Percentiles rank a stretch among this genome's conserved stretches.
phyloP scores from a whole-genome alignment of 495 filamentous ascomycete species.

The Podospora didyma region DNA sequence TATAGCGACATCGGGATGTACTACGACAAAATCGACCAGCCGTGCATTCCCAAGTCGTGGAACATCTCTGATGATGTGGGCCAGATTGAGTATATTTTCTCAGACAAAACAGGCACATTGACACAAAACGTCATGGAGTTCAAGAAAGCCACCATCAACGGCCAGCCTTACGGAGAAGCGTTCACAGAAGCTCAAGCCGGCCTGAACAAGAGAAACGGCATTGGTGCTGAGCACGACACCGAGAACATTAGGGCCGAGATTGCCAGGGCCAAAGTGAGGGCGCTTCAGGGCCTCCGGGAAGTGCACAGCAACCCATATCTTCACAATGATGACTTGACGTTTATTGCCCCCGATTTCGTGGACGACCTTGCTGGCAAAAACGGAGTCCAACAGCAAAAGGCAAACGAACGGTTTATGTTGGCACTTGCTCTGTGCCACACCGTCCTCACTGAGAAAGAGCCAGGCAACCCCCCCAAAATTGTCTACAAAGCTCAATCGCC shows the following conservation, averaged over 20 bases:
- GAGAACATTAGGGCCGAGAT: constrained; percentile 74
- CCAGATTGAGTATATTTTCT: constrained; percentile 99
- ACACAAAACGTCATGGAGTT: constrained; percentile 99
- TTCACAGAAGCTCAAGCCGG: constrained; percentile 96
- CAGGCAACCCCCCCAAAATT: constrained; percentile 83
- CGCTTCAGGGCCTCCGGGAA: constrained; percentile 66
- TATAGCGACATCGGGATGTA: constrained; percentile 96
- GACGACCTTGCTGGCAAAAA: constrained; percentile 73
- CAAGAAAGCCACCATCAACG: constrained; percentile 95
- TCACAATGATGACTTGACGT: constrained; percentile 83
- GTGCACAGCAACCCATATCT: constrained; percentile 90
- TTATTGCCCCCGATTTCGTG: constrained; percentile 85
- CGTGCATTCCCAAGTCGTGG: constrained; percentile 97
- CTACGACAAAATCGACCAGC: constrained; percentile 87
- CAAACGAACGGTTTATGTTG: constrained; percentile 89
- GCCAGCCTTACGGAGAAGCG: constrained; percentile 90
- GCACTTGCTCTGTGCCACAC: constrained; percentile 93
- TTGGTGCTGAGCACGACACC: constrained; percentile 77
- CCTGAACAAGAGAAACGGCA: constrained; percentile 85
- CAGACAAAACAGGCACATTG: constrained; percentile 96
- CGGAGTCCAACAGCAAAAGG: constrained; percentile 69
- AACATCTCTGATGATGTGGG: constrained; percentile 98
- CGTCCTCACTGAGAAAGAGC: constrained; percentile 85
- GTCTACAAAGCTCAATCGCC: constrained; percentile 97
- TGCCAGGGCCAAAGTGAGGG: constrained; percentile 65